Evolutionary conservation across 225 moss, liverwort and hornwort species (phyloP).

Genomic region (Neckera pumila): DNA sequence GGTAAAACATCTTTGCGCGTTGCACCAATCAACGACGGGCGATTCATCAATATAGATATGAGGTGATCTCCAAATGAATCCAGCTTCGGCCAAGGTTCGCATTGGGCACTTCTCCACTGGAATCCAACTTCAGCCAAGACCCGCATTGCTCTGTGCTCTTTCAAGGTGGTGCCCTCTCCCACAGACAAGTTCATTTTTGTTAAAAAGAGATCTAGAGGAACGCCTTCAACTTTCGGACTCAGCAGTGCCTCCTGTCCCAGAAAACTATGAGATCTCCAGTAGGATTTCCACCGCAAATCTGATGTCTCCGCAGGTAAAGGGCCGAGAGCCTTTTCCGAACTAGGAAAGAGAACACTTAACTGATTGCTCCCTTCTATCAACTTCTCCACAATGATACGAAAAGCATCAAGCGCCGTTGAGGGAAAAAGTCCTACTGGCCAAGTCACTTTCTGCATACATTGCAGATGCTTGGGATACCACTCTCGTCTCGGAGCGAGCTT

Average conservation of each 20-base stretch:
- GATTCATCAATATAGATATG: neutral
- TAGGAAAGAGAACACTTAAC: neutral
- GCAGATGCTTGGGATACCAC: slow-evolving; percentile 4
- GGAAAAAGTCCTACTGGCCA: slow-evolving; percentile 1
- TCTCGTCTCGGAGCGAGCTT: neutral
- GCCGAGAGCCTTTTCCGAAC: too few species aligned
- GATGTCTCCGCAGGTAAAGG: neutral
- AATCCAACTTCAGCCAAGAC: neutral
- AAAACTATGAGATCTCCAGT: slow-evolving; percentile 12
- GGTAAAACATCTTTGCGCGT: neutral
- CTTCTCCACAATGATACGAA: neutral
- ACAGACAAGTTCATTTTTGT: neutral
- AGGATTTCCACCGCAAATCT: neutral
- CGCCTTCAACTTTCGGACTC: neutral
- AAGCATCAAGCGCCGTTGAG: slow-evolving; percentile 6
- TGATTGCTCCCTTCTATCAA: slow-evolving; percentile 1
- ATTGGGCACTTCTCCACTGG: neutral
- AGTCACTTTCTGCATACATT: slow-evolving; percentile 3
- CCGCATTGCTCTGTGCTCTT: neutral
- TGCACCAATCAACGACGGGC: neutral
- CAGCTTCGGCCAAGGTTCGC: neutral
- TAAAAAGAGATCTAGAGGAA: neutral
- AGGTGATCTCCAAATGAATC: neutral
- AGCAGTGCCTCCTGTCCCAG: slow-evolving; percentile 6
- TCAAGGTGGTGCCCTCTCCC: neutral